Evolutionary conservation across 2,329 filamentous ascomycete species (phyloP), one percentile per base, ranked within the genome.

Genomic region (Aspergillus puulaauensis): DNA sequence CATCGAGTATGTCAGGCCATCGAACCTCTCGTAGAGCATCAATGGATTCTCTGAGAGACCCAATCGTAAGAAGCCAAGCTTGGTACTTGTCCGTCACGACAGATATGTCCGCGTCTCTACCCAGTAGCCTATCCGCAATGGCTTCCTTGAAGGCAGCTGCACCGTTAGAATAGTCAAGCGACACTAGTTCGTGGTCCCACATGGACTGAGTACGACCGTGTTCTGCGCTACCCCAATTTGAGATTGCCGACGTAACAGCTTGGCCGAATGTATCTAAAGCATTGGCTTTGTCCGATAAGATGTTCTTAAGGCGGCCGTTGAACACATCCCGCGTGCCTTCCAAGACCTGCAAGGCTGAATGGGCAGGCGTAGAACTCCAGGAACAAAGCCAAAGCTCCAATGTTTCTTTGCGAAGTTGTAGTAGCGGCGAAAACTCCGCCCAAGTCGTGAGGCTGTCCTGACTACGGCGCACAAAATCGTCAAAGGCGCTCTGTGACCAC

Each of bases 301-400:
- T 82, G 4, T 79, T 73, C 33, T 86, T 79, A 59, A 95, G 80
- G 52, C 87, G 87, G 33, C 80, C 77, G 67, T 91, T 92, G 72
- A 96, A 83, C 4, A 84, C 82, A 37, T 83, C 79, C 27, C 91
- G 84, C 45, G 96, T 77, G 11, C 84, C 81, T 64, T 90, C 82
- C 9, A 93, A 82, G 66, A 95, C 83, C 47, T 86, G 80, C 4
- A 83, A 82, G 2, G 87, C 83, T 37, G 64, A 70, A 63, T 75
- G 75, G 1, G 70, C 71, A 3, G 70, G 68, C 2, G 70, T 93
- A 82, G 68, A 93, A 81, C 37, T 88, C 87, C 66, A 83, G 79
- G 64, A 85, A 19, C 85, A 80, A 55, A 96, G 87, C 89, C 91
- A 95, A 11, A 89, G 83, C 64, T 89, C 85, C 47, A 96, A 75